Conservation (phyloP, 1,284 basidiomycete species). For the Ceratobasidium theobromae region DNA sequence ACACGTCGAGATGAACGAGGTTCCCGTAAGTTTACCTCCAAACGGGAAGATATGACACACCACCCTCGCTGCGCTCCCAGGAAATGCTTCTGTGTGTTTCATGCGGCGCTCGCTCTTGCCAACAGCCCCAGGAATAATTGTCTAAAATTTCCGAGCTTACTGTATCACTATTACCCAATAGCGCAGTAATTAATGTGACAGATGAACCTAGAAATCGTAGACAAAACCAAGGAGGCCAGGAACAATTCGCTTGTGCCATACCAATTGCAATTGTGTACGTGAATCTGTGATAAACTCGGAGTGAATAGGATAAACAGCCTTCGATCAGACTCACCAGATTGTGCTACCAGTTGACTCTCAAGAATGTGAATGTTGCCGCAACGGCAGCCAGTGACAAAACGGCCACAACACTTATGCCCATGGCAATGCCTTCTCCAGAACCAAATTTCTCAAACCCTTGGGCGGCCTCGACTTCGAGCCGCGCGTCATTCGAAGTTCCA, state of each 20-base stretch:
- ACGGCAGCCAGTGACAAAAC: conserved; percentile 11
- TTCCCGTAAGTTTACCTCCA: too few species aligned
- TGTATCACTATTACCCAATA: too few species aligned
- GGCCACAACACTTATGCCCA: conserved; percentile 8
- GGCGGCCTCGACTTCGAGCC: not conserved
- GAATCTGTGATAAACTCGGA: not conserved
- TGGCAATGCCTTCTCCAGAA: conserved; percentile 7
- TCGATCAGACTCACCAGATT: not conserved
- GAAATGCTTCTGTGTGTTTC: too few species aligned
- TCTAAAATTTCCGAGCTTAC: too few species aligned
- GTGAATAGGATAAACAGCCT: not conserved
- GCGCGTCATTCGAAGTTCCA: not conserved
- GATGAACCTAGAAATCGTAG: not conserved
- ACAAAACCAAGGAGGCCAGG: not conserved
- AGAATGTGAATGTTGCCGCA: conserved; percentile 9
- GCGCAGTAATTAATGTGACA: not conserved
- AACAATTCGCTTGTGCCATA: not conserved
- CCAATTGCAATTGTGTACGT: not conserved
- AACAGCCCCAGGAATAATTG: too few species aligned
- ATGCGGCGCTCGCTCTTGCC: too few species aligned
- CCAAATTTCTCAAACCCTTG: conserved; percentile 21
- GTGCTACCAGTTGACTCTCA: conserved; percentile 10
- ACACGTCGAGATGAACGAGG: too few species aligned
- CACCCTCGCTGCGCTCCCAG: too few species aligned
- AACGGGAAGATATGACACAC: too few species aligned